phyloP scores from a whole-genome alignment of 768 basidiomycete species.

The Russula virescens region DNA sequence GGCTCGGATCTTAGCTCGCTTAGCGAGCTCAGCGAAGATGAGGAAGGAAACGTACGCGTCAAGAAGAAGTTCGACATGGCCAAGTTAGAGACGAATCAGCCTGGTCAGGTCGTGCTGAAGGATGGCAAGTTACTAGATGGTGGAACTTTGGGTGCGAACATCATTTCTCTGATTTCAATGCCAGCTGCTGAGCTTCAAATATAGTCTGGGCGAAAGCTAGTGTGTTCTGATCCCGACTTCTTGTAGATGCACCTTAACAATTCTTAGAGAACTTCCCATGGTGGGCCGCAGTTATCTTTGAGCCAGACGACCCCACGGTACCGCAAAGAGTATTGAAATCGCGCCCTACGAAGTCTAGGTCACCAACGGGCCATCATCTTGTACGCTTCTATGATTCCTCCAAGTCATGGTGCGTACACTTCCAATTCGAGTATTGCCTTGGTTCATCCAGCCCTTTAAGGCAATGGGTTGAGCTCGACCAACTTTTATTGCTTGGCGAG shows the following conservation, averaged over 20 bases:
- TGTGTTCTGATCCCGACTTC: conserved; percentile 32
- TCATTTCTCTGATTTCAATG: conserved; percentile 1
- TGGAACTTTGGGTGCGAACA: conserved; percentile 59
- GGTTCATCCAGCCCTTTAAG: conserved; percentile 33
- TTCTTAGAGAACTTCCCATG: conserved; percentile 66
- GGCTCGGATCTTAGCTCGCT: conserved; percentile 23
- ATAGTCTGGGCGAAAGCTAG: conserved; percentile 83
- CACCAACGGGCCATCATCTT: conserved; percentile 47
- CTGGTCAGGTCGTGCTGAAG: conserved; percentile 33
- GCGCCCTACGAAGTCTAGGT: conserved; percentile 33
- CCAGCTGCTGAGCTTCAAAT: background rate
- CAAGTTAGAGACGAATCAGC: conserved; percentile 21
- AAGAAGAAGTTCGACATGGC: conserved; percentile 13
- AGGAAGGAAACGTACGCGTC: conserved; percentile 4
- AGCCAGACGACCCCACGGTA: conserved; percentile 53
- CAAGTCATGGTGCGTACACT: conserved; percentile 49
- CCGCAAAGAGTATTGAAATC: conserved; percentile 28
- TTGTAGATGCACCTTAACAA: background rate
- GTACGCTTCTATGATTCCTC: conserved; percentile 76
- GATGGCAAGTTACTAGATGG: conserved; percentile 38
- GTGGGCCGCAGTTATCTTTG: conserved; percentile 81
- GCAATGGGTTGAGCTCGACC: conserved; percentile 54
- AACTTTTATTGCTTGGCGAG: conserved; percentile 64
- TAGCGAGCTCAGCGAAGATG: conserved; percentile 21
- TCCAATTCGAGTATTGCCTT: background rate